Base-by-base conservation (phyloP, 1,284 basidiomycete species). In the Cystobasidium slooffiae region DNA sequence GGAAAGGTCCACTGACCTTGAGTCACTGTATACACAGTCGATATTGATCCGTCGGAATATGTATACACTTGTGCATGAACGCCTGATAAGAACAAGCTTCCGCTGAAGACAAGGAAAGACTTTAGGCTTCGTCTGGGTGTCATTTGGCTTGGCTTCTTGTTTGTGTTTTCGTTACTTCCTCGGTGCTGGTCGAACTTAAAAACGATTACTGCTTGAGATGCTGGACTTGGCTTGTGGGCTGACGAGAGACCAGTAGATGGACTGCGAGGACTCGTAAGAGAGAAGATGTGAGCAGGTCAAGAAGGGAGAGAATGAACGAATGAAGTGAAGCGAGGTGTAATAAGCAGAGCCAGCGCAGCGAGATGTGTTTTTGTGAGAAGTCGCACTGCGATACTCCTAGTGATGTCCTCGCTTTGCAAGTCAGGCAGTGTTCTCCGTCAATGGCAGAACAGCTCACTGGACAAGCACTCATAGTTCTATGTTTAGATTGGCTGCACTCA, bases 11-110 rank as follows among this genome's bases (percentile, higher is more conserved):
- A 55, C 65, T 70, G 41, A 70, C 68, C 68, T 43, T 70, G 68
- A 24, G 68, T 70, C 39, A 70, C 68, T 9, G 68, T 70, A 56
- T 70, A 70, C 12, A 62, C 46, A 31, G 18, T 16, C 5, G 68
- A 41, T 7, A 52, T 46, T 10, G 55, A 58, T 3, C 24, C 22
- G 37, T 68, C 53, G 10, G 66, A 18, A 2, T 52, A 37, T 16
- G 53, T 68, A n/a, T 68, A 68, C 8, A 20, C 24, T 16, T 49
- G 46, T n/a, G 52, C n/a, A 18, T 68, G 53, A 14, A 52, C 68
- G 39, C 16, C 24, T 22, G 24, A 39, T 2, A 18, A 3, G n/a
- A 67, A 18, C 14, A 70, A 56, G 31, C 24, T 18, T 18, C 5
- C n/a, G 4, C 51, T 51, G 9, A 55, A 55, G 31, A 52, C 66